Evolutionary conservation across 2,329 filamentous ascomycete species (phyloP).

Genomic region (Botryosphaeria dothidea): DNA sequence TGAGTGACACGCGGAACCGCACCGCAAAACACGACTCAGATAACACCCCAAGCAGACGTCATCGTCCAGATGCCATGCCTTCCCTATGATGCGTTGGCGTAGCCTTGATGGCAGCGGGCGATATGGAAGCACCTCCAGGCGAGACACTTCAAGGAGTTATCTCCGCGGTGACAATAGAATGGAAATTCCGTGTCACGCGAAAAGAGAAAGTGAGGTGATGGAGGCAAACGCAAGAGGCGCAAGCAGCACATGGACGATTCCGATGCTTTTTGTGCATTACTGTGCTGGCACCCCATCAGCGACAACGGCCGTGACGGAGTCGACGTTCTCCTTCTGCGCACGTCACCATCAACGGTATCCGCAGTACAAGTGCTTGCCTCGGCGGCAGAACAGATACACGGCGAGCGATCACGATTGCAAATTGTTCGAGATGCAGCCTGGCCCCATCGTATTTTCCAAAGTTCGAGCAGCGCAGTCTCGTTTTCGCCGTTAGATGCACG

Average conservation of each 20-base stretch:
- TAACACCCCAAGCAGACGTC: neutral
- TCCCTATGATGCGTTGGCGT: neutral
- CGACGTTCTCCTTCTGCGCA: neutral
- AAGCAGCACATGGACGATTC: neutral
- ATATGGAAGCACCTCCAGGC: neutral
- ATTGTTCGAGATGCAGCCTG: too few relatives aligned
- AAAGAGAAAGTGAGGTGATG: neutral
- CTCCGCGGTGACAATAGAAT: neutral
- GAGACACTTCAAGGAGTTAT: neutral
- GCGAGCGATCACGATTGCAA: too few relatives aligned
- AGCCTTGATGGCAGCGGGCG: neutral
- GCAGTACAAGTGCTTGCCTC: neutral
- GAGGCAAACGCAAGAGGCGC: neutral
- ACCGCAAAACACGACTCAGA: neutral
- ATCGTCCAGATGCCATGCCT: neutral
- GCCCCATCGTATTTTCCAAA: too few relatives aligned
- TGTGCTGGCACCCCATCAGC: too few relatives aligned
- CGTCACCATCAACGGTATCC: neutral
- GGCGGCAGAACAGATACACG: too few relatives aligned
- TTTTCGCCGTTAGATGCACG: too few relatives aligned
- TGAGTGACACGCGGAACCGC: neutral
- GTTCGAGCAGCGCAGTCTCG: too few relatives aligned
- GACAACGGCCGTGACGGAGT: too few relatives aligned
- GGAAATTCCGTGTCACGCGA: neutral
- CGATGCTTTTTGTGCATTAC: too few relatives aligned